These are phyloP conservation scores for Polysphondylium violaceum DNA, from an alignment of 78 protist species.

Conservation along the genomic window DNA sequence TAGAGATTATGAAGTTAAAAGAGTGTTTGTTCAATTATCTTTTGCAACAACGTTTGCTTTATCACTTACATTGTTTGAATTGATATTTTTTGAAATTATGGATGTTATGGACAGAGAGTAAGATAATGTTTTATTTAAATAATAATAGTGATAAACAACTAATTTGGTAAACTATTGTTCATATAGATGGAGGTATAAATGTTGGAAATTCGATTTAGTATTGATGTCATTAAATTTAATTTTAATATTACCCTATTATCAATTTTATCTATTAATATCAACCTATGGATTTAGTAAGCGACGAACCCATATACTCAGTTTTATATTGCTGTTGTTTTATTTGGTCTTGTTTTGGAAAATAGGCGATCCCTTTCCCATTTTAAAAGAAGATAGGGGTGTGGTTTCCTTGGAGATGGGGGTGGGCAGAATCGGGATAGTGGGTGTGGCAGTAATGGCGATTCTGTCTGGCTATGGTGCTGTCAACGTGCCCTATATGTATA, in stretches of 20 bases:
- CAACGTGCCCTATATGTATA: constrained; percentile 79
- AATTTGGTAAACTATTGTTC: not conserved
- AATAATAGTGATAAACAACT: not conserved
- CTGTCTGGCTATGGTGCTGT: constrained; percentile 94
- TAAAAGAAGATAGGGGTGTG: constrained; percentile 73
- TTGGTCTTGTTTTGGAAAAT: constrained; percentile 85
- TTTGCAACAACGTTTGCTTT: constrained; percentile 83
- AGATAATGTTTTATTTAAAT: constrained; percentile 2
- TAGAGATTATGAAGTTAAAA: constrained; percentile 81
- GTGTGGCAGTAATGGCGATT: constrained; percentile 88
- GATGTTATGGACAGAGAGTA: constrained; percentile 82
- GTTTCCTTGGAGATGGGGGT: constrained; percentile 86
- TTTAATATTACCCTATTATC: constrained; percentile 80
- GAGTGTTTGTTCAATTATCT: constrained; percentile 63
- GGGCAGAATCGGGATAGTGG: constrained; percentile 87
- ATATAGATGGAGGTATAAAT: constrained; percentile 74
- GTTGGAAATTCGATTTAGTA: constrained; percentile 75
- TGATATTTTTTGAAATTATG: constrained; percentile 90
- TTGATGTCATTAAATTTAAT: constrained; percentile 62
- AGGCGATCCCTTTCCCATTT: constrained; percentile 90
- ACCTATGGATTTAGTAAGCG: constrained; percentile 33
- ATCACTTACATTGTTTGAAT: constrained; percentile 88
- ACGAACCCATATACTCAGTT: constrained; percentile 32
- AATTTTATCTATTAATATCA: constrained; percentile 57
- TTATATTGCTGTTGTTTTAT: constrained; percentile 34